phyloP scores from a whole-genome alignment of 2,329 filamentous ascomycete species.

The Aquanectria penicillioides region DNA sequence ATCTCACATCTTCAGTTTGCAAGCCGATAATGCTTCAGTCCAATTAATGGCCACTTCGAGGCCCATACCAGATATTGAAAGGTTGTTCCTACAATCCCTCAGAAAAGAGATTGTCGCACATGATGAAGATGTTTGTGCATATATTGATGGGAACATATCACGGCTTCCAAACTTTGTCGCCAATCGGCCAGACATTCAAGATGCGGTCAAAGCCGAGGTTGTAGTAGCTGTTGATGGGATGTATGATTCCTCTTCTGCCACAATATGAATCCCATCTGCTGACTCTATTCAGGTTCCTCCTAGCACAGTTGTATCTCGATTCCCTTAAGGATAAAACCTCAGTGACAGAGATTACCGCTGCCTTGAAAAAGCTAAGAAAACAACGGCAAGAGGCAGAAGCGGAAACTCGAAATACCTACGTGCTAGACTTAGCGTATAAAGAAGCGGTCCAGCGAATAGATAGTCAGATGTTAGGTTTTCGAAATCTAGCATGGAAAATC shows the following conservation, averaged over 20 bases:
- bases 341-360: background rate
- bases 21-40: background rate
- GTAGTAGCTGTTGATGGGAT: background rate
- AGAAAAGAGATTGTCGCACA: slow-evolving; percentile 23
- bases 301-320: background rate
- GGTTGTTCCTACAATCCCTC: background rate
- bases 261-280: background rate
- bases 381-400: background rate
- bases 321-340: background rate
- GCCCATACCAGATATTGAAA: background rate
- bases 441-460: slow-evolving; percentile 34
- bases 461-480: slow-evolving; percentile 43
- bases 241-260: background rate
- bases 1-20: slow-evolving; percentile 3
- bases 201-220: slow-evolving; percentile 11
- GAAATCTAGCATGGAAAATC: slow-evolving; percentile 47
- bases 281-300: background rate
- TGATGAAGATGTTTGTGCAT: slow-evolving; percentile 19
- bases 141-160: slow-evolving; percentile 3
- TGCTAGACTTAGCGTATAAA: background rate
- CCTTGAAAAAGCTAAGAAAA: background rate
- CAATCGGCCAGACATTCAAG: background rate
- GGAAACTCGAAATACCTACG: no score
- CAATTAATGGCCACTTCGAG: slow-evolving; percentile 6
- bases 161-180: slow-evolving; percentile 3